Evolutionary conservation across 192 early-diverging fungal genomes (phyloP).

Genomic region (Coemansia sp.): DNA sequence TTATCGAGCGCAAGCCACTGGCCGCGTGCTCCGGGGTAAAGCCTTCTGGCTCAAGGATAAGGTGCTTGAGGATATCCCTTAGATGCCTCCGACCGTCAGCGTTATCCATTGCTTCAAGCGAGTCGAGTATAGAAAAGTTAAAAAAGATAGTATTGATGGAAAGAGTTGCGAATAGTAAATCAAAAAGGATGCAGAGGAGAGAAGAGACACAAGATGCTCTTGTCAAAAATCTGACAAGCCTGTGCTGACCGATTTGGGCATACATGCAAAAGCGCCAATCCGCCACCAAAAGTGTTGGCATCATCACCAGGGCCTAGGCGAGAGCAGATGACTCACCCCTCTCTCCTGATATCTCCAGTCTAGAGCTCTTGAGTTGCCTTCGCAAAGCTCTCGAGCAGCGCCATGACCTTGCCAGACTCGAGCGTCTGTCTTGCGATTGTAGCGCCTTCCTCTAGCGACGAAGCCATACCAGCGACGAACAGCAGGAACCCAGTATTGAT

Average conservation of each 20-base stretch:
- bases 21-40: conserved; percentile 66
- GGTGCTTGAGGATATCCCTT: conserved; percentile 64
- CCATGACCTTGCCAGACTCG: conserved; percentile 67
- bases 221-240: not conserved
- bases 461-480: conserved; percentile 76
- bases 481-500: conserved; percentile 91
- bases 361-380: conserved; percentile 20
- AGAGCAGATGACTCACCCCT: not conserved
- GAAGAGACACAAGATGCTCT: not conserved
- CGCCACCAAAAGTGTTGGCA: not conserved
- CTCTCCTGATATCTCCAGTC: not conserved
- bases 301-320: not conserved
- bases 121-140: not conserved
- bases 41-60: conserved; percentile 61
- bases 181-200: not conserved
- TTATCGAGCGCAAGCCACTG: conserved; percentile 65
- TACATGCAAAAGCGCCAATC: not conserved
- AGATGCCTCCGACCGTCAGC: conserved; percentile 19
- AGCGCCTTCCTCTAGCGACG: conserved; percentile 76
- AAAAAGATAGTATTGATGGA: not conserved
- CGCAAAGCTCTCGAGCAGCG: conserved; percentile 67
- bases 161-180: not conserved
- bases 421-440: conserved; percentile 75
- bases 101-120: not conserved
- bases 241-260: not conserved